Evolutionary conservation across 225 moss, liverwort and hornwort genomes (phyloP), one percentile per base, ranked within the genome.

Genomic region (Anthoceros angustus): DNA sequence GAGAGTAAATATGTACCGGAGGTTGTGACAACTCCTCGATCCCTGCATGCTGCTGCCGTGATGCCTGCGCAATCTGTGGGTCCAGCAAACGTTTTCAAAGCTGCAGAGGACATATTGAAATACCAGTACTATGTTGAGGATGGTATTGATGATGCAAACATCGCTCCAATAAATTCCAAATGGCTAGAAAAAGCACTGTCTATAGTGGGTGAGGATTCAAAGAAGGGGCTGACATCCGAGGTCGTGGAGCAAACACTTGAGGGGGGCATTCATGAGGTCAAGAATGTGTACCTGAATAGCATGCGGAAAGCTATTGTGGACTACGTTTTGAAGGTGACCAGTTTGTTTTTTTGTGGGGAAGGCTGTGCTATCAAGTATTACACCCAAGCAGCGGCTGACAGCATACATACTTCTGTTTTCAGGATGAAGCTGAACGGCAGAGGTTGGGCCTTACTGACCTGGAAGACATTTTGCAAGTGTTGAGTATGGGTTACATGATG

Each of bases 301-400:
- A 89, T 93, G 93, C 71, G 90, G 4, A 77, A 84, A 73, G 76
- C 86, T 20, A 87, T 93, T 70, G 70, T 87, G 39, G 78, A 90
- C 63, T 93, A 93, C 18, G 60, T 90, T 49, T 16, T 90, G 25
- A 70, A 83, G 93, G 93, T 80, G 20, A 8, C 24, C 65, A 42
- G 25, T 70, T 62, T 38, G 50, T n/a, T 11, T 15, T 42, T 11
- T 62, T 6, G 11, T 41, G 20, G 40, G 76, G 49, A 2, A 55
- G 40, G 63, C 26, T 0, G 41, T 0, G 46, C 6, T n/a, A 67
- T 0, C 0, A 2, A 3, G n/a, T 0, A 0, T 2, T 6, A 0
- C 8, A 0, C 12, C n/a, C n/a, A n/a, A n/a, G n/a, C n/a, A n/a
- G n/a, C 21, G 16, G 61, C 61, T 39, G 41, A 21, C 25, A 70